Evolutionary conservation across 2,329 filamentous ascomycete genomes (phyloP).

Genomic region (Aspergillus ibericus): DNA sequence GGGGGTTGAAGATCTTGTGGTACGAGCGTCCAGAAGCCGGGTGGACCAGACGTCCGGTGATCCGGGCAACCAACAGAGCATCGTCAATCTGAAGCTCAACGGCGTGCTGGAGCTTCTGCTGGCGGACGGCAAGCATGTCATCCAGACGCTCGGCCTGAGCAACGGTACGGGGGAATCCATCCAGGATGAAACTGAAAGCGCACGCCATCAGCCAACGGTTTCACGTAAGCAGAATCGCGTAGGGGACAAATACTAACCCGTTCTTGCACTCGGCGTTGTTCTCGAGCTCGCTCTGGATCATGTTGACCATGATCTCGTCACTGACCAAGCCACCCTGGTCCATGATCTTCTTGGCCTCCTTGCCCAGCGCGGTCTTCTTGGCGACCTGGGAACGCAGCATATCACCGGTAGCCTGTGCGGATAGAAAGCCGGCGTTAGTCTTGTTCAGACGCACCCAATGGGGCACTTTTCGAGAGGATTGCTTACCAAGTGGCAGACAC

Average conservation of each 20-base stretch:
- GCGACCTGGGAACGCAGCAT: constrained; percentile 98
- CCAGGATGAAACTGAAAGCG: constrained; percentile 82
- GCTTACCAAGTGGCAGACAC: constrained; percentile 91
- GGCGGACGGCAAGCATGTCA: constrained; percentile 76
- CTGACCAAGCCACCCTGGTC: constrained; percentile 95
- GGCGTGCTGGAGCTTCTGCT: constrained; percentile 88
- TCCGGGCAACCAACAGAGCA: constrained; percentile 85
- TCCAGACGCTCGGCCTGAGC: constrained; percentile 93
- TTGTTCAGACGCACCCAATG: not conserved
- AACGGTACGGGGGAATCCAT: constrained; percentile 96
- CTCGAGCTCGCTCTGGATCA: constrained; percentile 97
- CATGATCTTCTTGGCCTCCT: constrained; percentile 99
- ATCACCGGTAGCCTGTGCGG: constrained; percentile 83
- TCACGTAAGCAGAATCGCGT: not conserved
- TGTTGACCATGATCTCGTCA: constrained; percentile 98
- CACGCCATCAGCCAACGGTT: constrained; percentile 12
- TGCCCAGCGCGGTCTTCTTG: constrained; percentile 91
- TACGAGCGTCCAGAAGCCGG: constrained; percentile 94
- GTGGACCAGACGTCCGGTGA: constrained; percentile 94
- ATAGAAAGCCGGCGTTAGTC: constrained; percentile 11
- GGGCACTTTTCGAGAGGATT: not conserved
- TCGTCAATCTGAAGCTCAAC: constrained; percentile 98
- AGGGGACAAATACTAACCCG: constrained; percentile 62
- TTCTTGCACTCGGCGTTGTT: constrained; percentile 94
- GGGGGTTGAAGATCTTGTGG: constrained; percentile 98